These are phyloP conservation scores for Alliaria petiolata DNA, from an alignment of 345 rosid species.

Conservation along the genomic window DNA sequence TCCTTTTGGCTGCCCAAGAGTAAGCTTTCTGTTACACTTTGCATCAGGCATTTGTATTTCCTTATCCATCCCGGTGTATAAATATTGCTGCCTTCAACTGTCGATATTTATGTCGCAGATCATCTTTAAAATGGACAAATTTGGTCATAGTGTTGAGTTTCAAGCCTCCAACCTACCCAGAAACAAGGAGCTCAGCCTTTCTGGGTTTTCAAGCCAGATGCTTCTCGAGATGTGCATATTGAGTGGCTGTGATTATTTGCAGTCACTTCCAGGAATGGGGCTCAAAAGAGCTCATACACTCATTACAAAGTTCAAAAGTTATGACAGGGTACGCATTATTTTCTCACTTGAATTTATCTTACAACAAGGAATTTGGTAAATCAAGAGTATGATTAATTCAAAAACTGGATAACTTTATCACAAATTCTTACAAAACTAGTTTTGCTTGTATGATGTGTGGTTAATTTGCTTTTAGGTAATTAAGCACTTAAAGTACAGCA, in stretches of 20 bases:
- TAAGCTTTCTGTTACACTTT: conserved; percentile 38
- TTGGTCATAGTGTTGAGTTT: conserved; percentile 89
- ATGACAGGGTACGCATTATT: conserved; percentile 58
- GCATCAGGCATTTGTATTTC: not conserved
- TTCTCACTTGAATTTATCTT: conserved; percentile 11
- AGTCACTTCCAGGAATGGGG: conserved; percentile 93
- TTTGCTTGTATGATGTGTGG: conserved; percentile 6
- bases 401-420: not conserved
- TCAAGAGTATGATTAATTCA: not conserved
- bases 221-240: conserved; percentile 96
- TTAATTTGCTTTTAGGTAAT: conserved; percentile 55
- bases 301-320: conserved; percentile 66
- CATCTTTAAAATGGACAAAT: conserved; percentile 94
- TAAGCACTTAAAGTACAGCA: conserved; percentile 82
- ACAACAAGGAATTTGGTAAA: not conserved
- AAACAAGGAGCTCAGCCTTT: conserved; percentile 66
- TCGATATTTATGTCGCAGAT: conserved; percentile 38
- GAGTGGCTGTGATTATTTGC: conserved; percentile 97
- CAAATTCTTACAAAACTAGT: not conserved
- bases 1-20: conserved; percentile 96
- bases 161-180: conserved; percentile 54
- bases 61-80: not conserved
- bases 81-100: not conserved
- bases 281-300: conserved; percentile 91
- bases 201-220: conserved; percentile 78